These are phyloP conservation scores for Backusella morwellensis DNA, from an alignment of 192 early-diverging fungal genomes.

Conservation along the genomic window DNA sequence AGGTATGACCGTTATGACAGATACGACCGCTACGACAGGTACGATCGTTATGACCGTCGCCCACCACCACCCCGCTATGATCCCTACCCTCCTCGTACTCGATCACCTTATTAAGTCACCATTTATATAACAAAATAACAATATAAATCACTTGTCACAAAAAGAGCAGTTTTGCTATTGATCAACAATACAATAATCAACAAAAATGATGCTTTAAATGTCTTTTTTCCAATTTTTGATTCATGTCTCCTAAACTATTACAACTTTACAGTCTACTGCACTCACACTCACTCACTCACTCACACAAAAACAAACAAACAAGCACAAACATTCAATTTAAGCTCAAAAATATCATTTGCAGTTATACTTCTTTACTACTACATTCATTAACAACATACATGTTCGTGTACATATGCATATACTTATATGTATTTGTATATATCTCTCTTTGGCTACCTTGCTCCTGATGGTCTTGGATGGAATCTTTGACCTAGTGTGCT, in stretches of 20 bases:
- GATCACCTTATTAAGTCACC: constrained; percentile 36
- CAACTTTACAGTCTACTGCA: not conserved
- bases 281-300: too few species aligned
- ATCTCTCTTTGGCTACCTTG: not conserved
- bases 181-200: not conserved
- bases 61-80: constrained; percentile 41
- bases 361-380: not conserved
- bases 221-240: constrained; percentile 10
- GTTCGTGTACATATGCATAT: not conserved
- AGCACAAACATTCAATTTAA: not conserved
- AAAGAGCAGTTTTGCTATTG: not conserved
- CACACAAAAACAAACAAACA: too few species aligned
- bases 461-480: not conserved
- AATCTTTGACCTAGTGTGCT: too few species aligned
- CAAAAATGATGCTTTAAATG: not conserved
- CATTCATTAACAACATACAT: not conserved
- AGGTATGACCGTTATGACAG: constrained; percentile 31
- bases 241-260: not conserved
- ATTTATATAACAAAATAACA: constrained; percentile 5
- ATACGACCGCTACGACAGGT: constrained; percentile 34
- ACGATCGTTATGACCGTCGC: constrained; percentile 43
- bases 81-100: constrained; percentile 34
- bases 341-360: not conserved
- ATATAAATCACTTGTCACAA: not conserved
- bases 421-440: not conserved